Conservation (phyloP, 1,284 basidiomycete species). For the Uromyces viciae-fabae region DNA sequence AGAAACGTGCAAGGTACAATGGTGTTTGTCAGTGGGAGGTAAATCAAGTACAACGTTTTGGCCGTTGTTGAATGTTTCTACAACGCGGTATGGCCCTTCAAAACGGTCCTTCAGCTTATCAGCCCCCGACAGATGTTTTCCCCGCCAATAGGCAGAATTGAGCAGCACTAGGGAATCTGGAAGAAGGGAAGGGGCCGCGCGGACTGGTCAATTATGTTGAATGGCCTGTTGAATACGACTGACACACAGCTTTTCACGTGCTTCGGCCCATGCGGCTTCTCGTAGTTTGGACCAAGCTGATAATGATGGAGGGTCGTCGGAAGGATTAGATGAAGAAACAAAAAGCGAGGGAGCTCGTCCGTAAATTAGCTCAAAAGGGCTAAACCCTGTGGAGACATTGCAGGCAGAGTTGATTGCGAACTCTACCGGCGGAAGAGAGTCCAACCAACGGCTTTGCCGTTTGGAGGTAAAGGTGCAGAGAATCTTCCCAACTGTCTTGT, state of each 20-base stretch:
- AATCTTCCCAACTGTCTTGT: slow-evolving; percentile 54
- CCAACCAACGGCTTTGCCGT: slow-evolving; percentile 45
- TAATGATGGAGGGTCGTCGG: not conserved
- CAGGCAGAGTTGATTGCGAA: slow-evolving; percentile 46
- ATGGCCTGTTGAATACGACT: not conserved
- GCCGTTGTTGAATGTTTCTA: not conserved
- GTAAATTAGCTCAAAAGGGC: slow-evolving; percentile 46
- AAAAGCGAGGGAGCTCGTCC: slow-evolving; percentile 9
- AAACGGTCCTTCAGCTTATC: slow-evolving; percentile 8
- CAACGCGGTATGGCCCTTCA: not conserved
- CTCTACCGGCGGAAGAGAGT: slow-evolving; percentile 33
- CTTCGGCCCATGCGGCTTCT: not conserved
- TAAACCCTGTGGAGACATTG: slow-evolving; percentile 46
- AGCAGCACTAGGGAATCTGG: not conserved
- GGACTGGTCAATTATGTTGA: not conserved
- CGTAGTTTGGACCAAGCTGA: not conserved
- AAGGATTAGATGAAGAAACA: not conserved
- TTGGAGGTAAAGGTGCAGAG: slow-evolving; percentile 43
- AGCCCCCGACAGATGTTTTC: not conserved
- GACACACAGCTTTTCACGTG: not conserved
- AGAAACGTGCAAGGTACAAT: slow-evolving; percentile 17
- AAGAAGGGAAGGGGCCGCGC: not conserved
- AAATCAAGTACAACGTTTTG: slow-evolving; percentile 17
- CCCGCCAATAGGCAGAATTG: not conserved
- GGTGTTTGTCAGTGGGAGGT: not conserved